Evolutionary conservation across 257 asterid species (phyloP), one percentile per base, ranked within the genome.

Genomic region (Nemophila menziesii): DNA sequence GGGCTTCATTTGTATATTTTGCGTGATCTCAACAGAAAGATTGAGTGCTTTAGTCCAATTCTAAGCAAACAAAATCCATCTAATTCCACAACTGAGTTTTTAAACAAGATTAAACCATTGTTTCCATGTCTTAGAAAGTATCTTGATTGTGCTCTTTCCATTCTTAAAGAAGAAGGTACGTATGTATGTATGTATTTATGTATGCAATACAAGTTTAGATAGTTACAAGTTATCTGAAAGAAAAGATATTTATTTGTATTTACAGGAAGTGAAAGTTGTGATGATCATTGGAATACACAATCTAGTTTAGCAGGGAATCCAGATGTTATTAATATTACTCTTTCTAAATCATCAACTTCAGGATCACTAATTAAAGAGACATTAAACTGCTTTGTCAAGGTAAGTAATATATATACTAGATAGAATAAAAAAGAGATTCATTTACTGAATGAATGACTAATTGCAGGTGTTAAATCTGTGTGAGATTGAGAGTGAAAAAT

Each of bases 361-460:
- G 48, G 58, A 48, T 68, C 77, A 47, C 79, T 75, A 41, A 58
- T 68, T 42, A 70, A 63, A 56, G 93, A 70, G 84, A 72, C 78
- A 43, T 79, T 84, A 56, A 68, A 57, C 54, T 80, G 90, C 83
- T 72, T 84, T 66, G 75, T 84, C 77, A 84, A 80, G 93, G 95
- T 84, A 68, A 63, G 58, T 10, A 4, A 26, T 26, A 26, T 4
- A 26, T 26, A 26, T 26, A 26, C 33, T 26, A 26, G 33, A 26
- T n/a, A n/a, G n/a, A 13, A 21, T 49, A 21, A 22, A 39, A 18
- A 33, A 13, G 33, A 48, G 11, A 44, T 29, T 16, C 15, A 15
- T 37, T 20, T 56, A 64, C 20, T 19, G 29, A 55, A 55, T 39
- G 46, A 24, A 9, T 24, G 6, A 4, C 46, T 43, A 19, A 69